These are phyloP conservation scores for Sporisorium iseilematis-ciliati DNA, from an alignment of 1,284 basidiomycete species.

Conservation along the genomic window DNA sequence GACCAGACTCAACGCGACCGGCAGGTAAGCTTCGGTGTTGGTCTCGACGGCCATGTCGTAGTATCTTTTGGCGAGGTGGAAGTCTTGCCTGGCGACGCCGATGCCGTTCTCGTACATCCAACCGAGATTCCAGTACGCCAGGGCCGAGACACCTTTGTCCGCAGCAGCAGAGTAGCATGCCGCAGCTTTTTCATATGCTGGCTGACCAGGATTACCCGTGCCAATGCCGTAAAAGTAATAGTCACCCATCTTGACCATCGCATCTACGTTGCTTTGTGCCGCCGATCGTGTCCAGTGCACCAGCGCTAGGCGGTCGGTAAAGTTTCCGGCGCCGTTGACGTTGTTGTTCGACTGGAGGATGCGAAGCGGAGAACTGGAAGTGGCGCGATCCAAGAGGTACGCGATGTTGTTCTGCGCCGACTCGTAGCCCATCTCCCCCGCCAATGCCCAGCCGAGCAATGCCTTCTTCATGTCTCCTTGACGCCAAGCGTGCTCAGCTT, in stretches of 20 bases:
- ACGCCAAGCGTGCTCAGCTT: slow-evolving; percentile 65
- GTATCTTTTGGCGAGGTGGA: slow-evolving; percentile 94
- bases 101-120: slow-evolving; percentile 99
- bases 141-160: slow-evolving; percentile 87
- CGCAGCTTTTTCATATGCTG: slow-evolving; percentile 82
- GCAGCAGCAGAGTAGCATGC: slow-evolving; percentile 91
- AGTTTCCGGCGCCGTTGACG: slow-evolving; percentile 27
- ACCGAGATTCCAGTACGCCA: slow-evolving; percentile 98
- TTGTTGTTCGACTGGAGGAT: slow-evolving; percentile 14
- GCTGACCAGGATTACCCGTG: slow-evolving; percentile 74
- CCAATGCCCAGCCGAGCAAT: slow-evolving; percentile 79
- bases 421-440: slow-evolving; percentile 87
- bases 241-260: slow-evolving; percentile 89
- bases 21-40: slow-evolving; percentile 87
- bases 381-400: slow-evolving; percentile 83
- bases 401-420: slow-evolving; percentile 96
- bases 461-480: slow-evolving; percentile 56
- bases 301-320: slow-evolving; percentile 80
- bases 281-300: slow-evolving; percentile 95
- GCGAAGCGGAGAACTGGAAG: slow-evolving; percentile 24
- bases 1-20: slow-evolving; percentile 83
- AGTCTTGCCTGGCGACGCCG: slow-evolving; percentile 84
- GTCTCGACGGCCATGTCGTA: slow-evolving; percentile 91
- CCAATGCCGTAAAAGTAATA: slow-evolving; percentile 82
- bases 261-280: slow-evolving; percentile 91